These are phyloP conservation scores for Marasmius sp. DNA, from an alignment of 1,284 basidiomycete genomes.

Conservation along the genomic window DNA sequence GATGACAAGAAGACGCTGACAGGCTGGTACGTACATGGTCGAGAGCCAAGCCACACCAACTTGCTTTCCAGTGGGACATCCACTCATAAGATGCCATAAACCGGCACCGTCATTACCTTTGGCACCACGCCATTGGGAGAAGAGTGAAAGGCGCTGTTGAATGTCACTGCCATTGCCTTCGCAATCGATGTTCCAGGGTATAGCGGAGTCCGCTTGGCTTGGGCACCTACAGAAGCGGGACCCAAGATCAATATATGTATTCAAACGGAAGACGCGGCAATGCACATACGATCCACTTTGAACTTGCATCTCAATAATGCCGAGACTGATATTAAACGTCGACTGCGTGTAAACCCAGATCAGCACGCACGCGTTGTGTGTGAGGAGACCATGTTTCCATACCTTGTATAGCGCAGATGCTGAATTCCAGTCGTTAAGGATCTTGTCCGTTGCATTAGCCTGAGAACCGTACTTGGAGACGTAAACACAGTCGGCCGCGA, in stretches of 20 bases:
- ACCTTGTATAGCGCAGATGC: conserved; percentile 81
- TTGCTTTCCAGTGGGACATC: conserved; percentile 81
- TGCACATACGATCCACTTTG: conserved; percentile 46
- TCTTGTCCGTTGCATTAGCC: conserved; percentile 69
- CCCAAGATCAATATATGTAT: not conserved
- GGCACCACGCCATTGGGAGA: conserved; percentile 81
- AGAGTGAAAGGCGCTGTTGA: conserved; percentile 74
- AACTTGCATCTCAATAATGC: conserved; percentile 80
- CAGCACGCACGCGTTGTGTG: not conserved
- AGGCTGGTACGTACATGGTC: conserved; percentile 50
- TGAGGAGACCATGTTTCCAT: conserved; percentile 9
- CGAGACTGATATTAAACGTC: conserved; percentile 86
- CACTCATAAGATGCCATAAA: conserved; percentile 90
- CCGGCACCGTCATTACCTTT: conserved; percentile 75
- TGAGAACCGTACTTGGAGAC: conserved; percentile 58
- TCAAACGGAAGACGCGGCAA: not conserved
- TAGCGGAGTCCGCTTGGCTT: conserved; percentile 38
- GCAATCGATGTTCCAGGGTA: conserved; percentile 65
- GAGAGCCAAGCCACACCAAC: conserved; percentile 91
- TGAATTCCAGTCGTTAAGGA: conserved; percentile 78
- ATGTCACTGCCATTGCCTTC: conserved; percentile 35
- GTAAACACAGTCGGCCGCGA: conserved; percentile 88
- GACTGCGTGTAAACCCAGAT: conserved; percentile 28
- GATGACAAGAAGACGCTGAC: not conserved
- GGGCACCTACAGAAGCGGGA: conserved; percentile 46